Evolutionary conservation across 768 basidiomycete genomes (phyloP).

Genomic region (Mrakia frigida): DNA sequence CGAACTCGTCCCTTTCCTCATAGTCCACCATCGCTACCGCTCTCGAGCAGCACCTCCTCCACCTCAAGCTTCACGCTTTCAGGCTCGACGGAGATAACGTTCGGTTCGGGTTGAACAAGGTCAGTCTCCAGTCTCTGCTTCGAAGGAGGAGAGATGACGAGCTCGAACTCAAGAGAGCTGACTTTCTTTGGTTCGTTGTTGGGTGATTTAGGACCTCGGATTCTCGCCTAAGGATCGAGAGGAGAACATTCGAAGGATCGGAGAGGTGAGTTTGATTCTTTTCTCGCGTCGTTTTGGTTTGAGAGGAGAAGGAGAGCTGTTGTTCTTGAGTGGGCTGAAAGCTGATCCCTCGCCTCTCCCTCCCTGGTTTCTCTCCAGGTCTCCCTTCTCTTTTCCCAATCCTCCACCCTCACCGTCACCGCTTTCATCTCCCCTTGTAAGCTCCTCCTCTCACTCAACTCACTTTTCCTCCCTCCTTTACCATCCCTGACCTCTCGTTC

Average conservation of each 20-base stretch:
- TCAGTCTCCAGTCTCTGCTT: constrained; percentile 28
- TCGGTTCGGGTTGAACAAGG: constrained; percentile 89
- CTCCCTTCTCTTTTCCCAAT: constrained; percentile 85
- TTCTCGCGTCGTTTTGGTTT: background rate
- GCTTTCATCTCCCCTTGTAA: constrained; percentile 94
- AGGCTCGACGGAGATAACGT: constrained; percentile 88
- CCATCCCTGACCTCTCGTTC: background rate
- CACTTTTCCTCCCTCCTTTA: no score
- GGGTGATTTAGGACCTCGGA: constrained; percentile 60
- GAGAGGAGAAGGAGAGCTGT: no score
- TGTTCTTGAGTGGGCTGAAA: background rate
- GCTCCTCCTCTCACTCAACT: background rate
- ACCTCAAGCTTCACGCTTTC: constrained; percentile 77
- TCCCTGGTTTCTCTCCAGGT: constrained; percentile 55
- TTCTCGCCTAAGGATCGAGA: constrained; percentile 87
- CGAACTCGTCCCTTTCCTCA: background rate
- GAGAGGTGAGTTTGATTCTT: constrained; percentile 59
- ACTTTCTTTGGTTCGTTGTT: background rate
- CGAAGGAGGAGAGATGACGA: background rate
- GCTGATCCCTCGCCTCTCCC: no score
- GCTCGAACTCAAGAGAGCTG: background rate
- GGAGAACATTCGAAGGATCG: constrained; percentile 94
- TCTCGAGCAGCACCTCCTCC: constrained; percentile 88
- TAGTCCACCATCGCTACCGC: constrained; percentile 97
- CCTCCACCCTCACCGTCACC: constrained; percentile 77